Evolutionary conservation across 202 grass and related monocot genomes (phyloP).

Genomic region (Saccharum hybrid): DNA sequence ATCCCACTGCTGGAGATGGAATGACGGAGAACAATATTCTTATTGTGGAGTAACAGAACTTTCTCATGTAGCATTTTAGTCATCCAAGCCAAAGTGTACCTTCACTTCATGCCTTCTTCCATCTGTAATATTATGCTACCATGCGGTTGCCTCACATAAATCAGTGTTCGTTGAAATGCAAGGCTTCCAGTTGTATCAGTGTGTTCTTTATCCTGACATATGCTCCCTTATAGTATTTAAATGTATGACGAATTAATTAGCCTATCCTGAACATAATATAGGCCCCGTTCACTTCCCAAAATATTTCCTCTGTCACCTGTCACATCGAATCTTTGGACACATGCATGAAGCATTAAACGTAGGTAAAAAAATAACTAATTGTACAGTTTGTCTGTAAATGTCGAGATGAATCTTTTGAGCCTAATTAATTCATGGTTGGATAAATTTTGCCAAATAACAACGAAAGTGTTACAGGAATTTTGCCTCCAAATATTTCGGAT

Average conservation of each 20-base stretch:
- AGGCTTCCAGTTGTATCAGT: background rate
- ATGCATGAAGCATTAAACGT: too few species aligned
- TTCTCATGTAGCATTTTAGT: background rate
- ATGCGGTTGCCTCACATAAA: background rate
- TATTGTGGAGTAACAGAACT: slow-evolving; percentile 48
- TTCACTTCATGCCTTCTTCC: background rate
- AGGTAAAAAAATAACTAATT: too few species aligned
- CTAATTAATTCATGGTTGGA: too few species aligned
- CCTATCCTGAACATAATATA: background rate
- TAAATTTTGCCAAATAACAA: too few species aligned
- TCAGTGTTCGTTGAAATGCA: slow-evolving; percentile 38
- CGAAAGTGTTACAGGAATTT: too few species aligned
- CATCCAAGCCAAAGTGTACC: background rate
- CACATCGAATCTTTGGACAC: too few species aligned
- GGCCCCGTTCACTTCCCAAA: too few species aligned
- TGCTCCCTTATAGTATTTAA: background rate
- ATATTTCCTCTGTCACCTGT: too few species aligned
- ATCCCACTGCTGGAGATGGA: slow-evolving; percentile 69
- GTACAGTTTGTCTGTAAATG: too few species aligned
- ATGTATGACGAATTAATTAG: background rate
- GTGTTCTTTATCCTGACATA: background rate
- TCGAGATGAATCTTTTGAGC: too few species aligned
- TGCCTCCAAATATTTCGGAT: too few species aligned
- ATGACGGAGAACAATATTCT: slow-evolving; percentile 76
- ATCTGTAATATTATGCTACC: background rate